A percentile compares a stretch with the other conserved stretches of the same genome.
These are phyloP conservation scores for Noccaea bulbosa DNA, from an alignment of 345 rosid species.

Conservation along the genomic window DNA sequence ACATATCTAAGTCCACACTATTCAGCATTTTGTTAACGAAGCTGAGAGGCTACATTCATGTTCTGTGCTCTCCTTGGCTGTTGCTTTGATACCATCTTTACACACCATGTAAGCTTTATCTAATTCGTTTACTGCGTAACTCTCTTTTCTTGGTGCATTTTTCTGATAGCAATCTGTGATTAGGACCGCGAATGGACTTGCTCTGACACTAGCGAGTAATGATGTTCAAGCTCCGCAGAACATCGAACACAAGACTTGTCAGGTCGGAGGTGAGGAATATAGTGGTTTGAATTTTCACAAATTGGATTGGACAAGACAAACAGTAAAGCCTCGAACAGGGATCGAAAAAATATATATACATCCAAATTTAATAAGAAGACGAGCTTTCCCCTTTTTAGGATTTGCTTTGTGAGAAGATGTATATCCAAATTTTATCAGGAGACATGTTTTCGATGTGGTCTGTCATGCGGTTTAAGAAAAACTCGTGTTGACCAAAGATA, in stretches of 20 bases:
- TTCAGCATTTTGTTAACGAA: slow-evolving; percentile 60
- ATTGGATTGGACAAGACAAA: slow-evolving; percentile 47
- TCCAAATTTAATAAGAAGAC: no score
- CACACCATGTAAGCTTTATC: slow-evolving; percentile 58
- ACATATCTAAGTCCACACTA: slow-evolving; percentile 51
- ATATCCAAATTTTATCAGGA: no score
- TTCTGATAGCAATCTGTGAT: neutral
- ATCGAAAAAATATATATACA: slow-evolving; percentile 46
- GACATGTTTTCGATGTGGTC: no score
- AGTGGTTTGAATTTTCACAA: slow-evolving; percentile 56
- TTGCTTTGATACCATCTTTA: slow-evolving; percentile 63
- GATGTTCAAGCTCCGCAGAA: slow-evolving; percentile 48
- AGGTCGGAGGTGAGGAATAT: slow-evolving; percentile 52
- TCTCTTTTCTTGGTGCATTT: neutral
- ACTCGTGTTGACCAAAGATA: no score
- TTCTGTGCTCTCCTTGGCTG: slow-evolving; percentile 70
- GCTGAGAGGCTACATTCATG: slow-evolving; percentile 59
- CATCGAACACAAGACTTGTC: slow-evolving; percentile 61
- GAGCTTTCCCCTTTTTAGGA: no score
- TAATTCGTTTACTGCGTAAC: neutral
- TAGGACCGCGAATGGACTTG: no score
- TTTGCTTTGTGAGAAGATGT: no score
- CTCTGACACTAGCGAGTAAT: slow-evolving; percentile 48
- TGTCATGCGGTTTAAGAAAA: no score
- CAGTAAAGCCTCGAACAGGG: slow-evolving; percentile 79